Evolutionary conservation across 331 rosid genomes (phyloP).

Genomic region (Saraca asoca): DNA sequence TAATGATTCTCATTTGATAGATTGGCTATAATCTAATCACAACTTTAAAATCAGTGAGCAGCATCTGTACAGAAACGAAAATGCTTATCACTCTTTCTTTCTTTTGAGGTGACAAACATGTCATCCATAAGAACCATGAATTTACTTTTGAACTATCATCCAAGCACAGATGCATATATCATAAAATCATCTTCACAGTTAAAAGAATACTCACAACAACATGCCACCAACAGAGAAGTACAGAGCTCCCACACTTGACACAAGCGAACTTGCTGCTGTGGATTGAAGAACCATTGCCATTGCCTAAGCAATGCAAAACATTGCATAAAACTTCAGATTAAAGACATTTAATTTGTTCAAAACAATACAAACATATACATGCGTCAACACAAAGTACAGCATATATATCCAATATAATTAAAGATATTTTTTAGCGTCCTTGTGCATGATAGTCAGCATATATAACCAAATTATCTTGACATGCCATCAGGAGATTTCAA

Average conservation of each 20-base stretch:
- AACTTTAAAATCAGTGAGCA: slow-evolving; percentile 4
- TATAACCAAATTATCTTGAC: not conserved
- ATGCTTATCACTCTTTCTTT: slow-evolving; percentile 1
- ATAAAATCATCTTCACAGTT: slow-evolving; percentile 22
- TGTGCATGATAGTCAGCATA: slow-evolving; percentile 17
- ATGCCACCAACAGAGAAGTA: slow-evolving; percentile 92
- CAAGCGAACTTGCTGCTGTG: slow-evolving; percentile 61
- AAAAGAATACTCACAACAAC: slow-evolving; percentile 67
- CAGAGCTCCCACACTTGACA: slow-evolving; percentile 52
- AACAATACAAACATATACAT: slow-evolving; percentile 11
- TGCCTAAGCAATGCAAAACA: slow-evolving; percentile 50
- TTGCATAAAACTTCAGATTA: slow-evolving; percentile 12
- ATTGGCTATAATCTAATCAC: slow-evolving; percentile 11
- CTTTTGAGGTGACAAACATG: not conserved
- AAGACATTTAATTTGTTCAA: slow-evolving; percentile 13
- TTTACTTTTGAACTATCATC: too few relatives aligned
- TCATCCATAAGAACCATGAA: not conserved
- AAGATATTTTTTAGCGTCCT: not conserved
- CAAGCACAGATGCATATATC: slow-evolving; percentile 26
- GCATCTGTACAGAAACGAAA: slow-evolving; percentile 20
- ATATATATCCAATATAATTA: not conserved
- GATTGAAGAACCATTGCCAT: slow-evolving; percentile 77
- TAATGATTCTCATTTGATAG: not conserved
- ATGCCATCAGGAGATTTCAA: not conserved
- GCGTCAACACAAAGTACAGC: not conserved